Evolutionary conservation across 163 green algal species (phyloP), one percentile per base, ranked within the genome.

Genomic region (Scenedesmus sp.): DNA sequence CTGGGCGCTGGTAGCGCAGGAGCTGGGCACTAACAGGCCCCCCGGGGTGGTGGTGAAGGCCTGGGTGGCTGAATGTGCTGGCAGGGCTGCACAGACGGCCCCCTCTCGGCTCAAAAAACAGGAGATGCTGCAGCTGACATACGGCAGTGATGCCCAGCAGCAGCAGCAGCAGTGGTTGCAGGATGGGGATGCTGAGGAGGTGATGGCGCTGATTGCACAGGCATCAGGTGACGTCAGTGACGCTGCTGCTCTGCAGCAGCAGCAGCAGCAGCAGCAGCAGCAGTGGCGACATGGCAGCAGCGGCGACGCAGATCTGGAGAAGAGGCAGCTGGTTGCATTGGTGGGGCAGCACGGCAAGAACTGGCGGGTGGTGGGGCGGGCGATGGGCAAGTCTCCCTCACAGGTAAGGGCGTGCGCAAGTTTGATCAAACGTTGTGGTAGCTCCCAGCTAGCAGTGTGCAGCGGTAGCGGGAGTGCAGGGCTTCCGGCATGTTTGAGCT

Each of bases 291-390:
- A 64, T 34, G 26, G 7, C 66, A 76, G 66, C 66, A 26, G 16
- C 6, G 66, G 6, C 15, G 66, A 26, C 2, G 66, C 66, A 18
- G 12, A 6, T 79, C 23, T 52, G 20, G 77, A 85, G 77, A 57
- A 85, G 67, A 67, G 46, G 20, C 86, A 66, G 66, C 15, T 90
- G 23, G 52, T 90, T 52, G 12, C 73, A 67, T 52, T 90, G 52
- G 86, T 90, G 46, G 34, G 20, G 3, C 67, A 74, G 26, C 57
- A 84, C 34, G 54, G 70, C 46, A 83, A 67, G 67, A 13, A 84
- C 13, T 90, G 86, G 86, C 8, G 15, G 20, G n/a, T 26, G 16
- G 57, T 90, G 10, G 86, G 67, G 3, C 18, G 2, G 52, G 20
- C 20, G 5, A 59, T 90, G 64, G 86, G 86, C 62, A 73, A 34